Evolutionary conservation across 140 eudicot genomes (phyloP).

Genomic region (Anethum foeniculum): DNA sequence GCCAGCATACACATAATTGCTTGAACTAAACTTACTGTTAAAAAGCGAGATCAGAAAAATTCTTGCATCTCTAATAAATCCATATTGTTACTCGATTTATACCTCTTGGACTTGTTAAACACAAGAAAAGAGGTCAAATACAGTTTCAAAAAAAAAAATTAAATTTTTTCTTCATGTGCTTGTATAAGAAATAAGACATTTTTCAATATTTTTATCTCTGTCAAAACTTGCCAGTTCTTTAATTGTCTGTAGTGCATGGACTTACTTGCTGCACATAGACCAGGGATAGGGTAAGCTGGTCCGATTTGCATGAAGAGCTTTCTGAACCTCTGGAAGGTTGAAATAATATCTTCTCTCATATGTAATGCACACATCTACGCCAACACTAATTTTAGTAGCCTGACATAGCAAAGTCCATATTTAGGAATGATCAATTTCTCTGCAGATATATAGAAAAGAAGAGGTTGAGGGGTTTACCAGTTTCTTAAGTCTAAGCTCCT

Average conservation of each 20-base stretch:
- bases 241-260: background rate
- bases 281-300: constrained; percentile 71
- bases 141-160: background rate
- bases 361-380: constrained; percentile 89
- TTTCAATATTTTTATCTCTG: no score
- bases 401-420: constrained; percentile 16
- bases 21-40: background rate
- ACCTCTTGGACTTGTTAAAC: background rate
- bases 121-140: background rate
- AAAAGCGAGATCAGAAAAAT: background rate
- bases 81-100: background rate
- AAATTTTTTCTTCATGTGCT: background rate
- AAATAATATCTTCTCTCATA: constrained; percentile 69
- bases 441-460: background rate
- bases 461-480: constrained; percentile 30
- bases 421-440: background rate
- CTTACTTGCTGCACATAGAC: constrained; percentile 91
- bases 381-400: constrained; percentile 85
- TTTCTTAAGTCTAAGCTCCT: constrained; percentile 66
- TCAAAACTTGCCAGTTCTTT: background rate
- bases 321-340: constrained; percentile 91
- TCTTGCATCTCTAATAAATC: background rate
- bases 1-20: background rate
- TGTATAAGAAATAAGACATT: background rate
- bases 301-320: constrained; percentile 90